Base-by-base conservation (phyloP, 2,329 filamentous ascomycete species). In the Paecilomyces sp. region DNA sequence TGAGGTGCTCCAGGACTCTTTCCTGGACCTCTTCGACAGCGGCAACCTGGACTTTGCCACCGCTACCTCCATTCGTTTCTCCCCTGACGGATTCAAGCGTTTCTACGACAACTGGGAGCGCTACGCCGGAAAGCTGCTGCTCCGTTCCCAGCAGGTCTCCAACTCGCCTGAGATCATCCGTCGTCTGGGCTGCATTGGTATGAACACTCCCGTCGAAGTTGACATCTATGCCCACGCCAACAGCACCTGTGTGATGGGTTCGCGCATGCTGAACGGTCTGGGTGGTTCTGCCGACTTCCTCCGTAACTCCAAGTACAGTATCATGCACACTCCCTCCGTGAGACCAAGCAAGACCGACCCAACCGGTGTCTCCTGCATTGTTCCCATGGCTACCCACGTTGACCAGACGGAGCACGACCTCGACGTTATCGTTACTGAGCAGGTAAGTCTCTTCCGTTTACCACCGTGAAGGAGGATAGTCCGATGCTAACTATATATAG, bases 171-270 rank as follows among this genome's bases (percentile, higher is more conserved):
- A 96, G 77, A 92, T 96, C 77, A 96, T 96, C 79, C 86, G 90
- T 58, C 85, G 91, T 28, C 81, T 96, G 1, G 91, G 91, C 62
- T 87, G 92, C 65, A 96, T 96, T 67, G 91, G 90, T 73, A 96
- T 96, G 91, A 96, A 96, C 83, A 96, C 91, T 0, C 91, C 91
- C 24, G 90, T 96, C 54, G 92, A 96, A 77, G 91, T 96, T 15
- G 92, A 96, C 77, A 95, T 96, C 70, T 96, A 96, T 78, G 92
- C 91, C 1, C 91, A 96, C 78, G 92, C 92, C 68, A 96, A 96
- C 84, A 88, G 84, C 62, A 96, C 91, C 58, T 92, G 89, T 71
- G 91, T 96, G 24, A 91, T 94, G 86, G 91, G 92, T 64, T 88
- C 84, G 62, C 87, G 92, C 60, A 94, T 93, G 89, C 83, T 94